These are phyloP conservation scores for Fusarium bactridioides DNA, from an alignment of 2,329 filamentous ascomycete species.

Conservation along the genomic window DNA sequence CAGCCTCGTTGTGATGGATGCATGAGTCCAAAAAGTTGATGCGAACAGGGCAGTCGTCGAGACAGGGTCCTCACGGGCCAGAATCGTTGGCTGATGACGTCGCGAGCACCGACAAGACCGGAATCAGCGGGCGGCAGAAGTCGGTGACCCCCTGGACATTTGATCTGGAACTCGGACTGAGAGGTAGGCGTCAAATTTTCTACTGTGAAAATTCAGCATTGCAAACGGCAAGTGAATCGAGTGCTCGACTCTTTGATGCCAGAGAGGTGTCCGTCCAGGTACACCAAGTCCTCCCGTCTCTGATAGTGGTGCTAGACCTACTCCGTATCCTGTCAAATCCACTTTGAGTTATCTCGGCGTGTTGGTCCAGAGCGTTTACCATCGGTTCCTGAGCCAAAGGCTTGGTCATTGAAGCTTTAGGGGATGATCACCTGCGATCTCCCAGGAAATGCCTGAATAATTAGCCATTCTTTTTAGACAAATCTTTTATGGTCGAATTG, in stretches of 20 bases:
- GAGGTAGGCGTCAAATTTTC: not conserved
- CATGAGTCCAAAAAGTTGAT: constrained; percentile 10
- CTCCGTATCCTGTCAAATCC: not conserved
- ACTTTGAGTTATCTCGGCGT: constrained; percentile 10
- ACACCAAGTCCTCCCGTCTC: not conserved
- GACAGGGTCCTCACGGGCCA: constrained; percentile 28
- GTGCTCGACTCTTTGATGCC: not conserved
- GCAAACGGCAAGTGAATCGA: constrained; percentile 18
- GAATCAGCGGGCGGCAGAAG: constrained; percentile 25
- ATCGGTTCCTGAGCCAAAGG: constrained; percentile 28
- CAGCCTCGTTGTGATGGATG: constrained; percentile 9
- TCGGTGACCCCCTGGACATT: constrained; percentile 32
- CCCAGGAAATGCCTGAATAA: not conserved
- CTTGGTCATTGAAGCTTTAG: constrained; percentile 6
- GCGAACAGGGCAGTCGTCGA: constrained; percentile 17
- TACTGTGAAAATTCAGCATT: constrained; percentile 24
- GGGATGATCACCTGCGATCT: constrained; percentile 22
- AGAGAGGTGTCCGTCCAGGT: constrained; percentile 4
- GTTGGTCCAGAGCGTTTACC: constrained; percentile 5
- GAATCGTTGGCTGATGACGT: constrained; percentile 38
- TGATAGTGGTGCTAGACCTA: not conserved
- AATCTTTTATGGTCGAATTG: not conserved
- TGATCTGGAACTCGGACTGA: not conserved
- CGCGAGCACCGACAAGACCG: constrained; percentile 13
- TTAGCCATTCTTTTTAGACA: not conserved